Evolutionary conservation across 31 red algal genomes (phyloP).

Genomic region (Endocladia muricata): DNA sequence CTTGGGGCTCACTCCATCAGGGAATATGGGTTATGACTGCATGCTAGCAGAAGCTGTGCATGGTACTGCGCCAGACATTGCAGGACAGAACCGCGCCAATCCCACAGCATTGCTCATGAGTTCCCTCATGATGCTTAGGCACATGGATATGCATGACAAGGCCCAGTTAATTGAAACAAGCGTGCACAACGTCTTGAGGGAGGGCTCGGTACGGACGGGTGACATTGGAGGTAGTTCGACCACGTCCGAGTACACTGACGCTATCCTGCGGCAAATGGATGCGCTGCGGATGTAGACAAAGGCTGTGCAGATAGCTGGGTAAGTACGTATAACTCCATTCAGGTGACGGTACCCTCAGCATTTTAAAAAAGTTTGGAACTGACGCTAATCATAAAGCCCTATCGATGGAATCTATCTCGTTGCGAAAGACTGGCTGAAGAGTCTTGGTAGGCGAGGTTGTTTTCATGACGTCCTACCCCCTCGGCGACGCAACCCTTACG

Average conservation of each 20-base stretch:
- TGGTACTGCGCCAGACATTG: slow-evolving; percentile 95
- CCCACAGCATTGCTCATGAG: slow-evolving; percentile 91
- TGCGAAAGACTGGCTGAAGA: no score
- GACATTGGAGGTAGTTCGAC: slow-evolving; percentile 86
- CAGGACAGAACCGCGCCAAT: slow-evolving; percentile 85
- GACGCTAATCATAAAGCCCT: no score
- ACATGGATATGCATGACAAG: slow-evolving; percentile 77
- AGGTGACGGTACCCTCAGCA: no score
- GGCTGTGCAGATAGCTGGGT: no score
- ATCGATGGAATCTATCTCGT: no score
- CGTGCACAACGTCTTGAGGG: slow-evolving; percentile 67
- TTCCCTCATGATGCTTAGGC: slow-evolving; percentile 90
- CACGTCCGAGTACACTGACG: slow-evolving; percentile 83
- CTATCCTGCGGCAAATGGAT: slow-evolving; percentile 86
- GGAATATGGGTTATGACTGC: slow-evolving; percentile 84
- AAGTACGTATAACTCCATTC: no score
- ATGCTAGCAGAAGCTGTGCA: slow-evolving; percentile 95
- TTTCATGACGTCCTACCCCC: no score
- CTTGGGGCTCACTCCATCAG: slow-evolving; percentile 85
- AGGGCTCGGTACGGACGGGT: slow-evolving; percentile 79
- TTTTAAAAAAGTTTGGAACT: no score
- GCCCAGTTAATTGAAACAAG: slow-evolving; percentile 80
- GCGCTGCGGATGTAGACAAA: background rate
- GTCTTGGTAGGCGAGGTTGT: no score
- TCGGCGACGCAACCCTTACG: no score